Conservation (phyloP, 177 flowering plant genomes). For the Vitis hybrid region DNA sequence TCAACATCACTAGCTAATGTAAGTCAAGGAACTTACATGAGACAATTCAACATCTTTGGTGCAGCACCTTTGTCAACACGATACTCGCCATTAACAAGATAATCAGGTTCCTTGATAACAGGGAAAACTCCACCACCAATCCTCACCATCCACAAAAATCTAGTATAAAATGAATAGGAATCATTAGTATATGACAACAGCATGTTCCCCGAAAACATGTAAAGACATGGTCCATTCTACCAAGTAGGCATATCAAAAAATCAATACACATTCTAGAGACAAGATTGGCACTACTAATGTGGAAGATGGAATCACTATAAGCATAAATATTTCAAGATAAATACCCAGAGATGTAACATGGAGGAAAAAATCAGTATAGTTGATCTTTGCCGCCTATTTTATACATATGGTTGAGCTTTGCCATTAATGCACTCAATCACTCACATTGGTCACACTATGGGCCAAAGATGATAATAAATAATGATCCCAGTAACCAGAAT, state of each 20-base stretch:
- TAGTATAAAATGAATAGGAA: conserved; percentile 21
- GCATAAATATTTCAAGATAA: no score
- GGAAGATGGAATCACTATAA: no score
- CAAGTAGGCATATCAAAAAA: not conserved
- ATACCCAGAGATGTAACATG: no score
- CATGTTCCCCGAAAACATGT: not conserved
- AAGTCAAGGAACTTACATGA: conserved; percentile 69
- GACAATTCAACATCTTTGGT: conserved; percentile 98
- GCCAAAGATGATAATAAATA: not conserved
- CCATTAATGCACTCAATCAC: not conserved
- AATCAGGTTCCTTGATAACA: conserved; percentile 97
- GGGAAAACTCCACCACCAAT: conserved; percentile 99
- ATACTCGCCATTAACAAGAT: conserved; percentile 96
- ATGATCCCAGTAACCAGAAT: not conserved
- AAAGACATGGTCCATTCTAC: not conserved
- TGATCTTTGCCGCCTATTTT: no score
- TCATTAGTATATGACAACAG: not conserved
- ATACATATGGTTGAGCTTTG: no score
- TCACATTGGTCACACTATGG: not conserved
- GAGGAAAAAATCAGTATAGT: no score
- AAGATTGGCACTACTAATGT: no score
- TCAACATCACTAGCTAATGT: not conserved
- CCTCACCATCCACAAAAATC: conserved; percentile 99
- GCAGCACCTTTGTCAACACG: conserved; percentile 99
- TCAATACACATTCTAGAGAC: no score